Percentiles rank a stretch among this genome's conserved stretches.
Evolutionary conservation across 2,329 filamentous ascomycete species (phyloP).

Genomic region (Fusarium napiforme): DNA sequence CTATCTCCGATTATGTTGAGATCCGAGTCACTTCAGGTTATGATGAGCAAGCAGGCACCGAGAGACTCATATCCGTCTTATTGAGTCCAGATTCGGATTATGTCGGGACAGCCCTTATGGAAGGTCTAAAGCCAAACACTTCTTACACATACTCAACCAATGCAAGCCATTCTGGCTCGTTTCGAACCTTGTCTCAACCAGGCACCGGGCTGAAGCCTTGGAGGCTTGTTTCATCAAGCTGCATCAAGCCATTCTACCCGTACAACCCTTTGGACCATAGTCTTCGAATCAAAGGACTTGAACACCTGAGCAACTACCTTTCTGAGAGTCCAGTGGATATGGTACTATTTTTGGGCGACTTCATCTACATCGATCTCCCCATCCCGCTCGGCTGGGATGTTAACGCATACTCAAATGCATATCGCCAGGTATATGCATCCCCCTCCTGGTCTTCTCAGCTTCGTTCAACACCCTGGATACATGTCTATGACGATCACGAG

Average conservation of each 20-base stretch:
- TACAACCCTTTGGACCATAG: not conserved
- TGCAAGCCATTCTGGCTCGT: not conserved
- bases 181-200: not conserved
- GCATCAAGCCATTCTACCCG: not conserved
- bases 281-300: not conserved
- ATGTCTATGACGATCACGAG: slow-evolving; percentile 1
- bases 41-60: too few species aligned
- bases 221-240: not conserved
- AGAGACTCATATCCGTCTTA: too few species aligned
- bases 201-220: not conserved
- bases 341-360: not conserved
- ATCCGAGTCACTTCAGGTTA: too few species aligned
- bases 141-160: not conserved
- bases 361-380: not conserved
- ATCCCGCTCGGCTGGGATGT: not conserved
- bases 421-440: not conserved
- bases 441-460: not conserved
- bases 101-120: too few species aligned
- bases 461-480: not conserved
- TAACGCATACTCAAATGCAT: not conserved
- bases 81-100: too few species aligned
- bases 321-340: not conserved
- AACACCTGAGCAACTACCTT: not conserved
- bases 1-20: not conserved
- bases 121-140: not conserved